Evolutionary conservation across 2,329 filamentous ascomycete genomes (phyloP).

Genomic region (Trichoderma breve): DNA sequence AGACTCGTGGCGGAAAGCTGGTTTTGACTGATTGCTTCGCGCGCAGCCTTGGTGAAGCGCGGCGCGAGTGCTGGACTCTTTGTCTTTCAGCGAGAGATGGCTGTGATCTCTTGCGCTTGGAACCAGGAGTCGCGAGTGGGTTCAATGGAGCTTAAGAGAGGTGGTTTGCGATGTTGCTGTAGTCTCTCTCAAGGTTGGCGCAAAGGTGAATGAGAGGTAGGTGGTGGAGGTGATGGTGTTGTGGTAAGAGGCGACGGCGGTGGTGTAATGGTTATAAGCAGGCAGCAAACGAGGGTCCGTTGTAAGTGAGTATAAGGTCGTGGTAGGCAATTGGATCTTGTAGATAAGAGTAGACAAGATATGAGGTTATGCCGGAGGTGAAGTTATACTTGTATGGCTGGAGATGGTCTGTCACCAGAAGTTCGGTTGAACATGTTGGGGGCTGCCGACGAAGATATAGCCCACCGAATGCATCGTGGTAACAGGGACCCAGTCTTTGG

Average conservation of each 20-base stretch:
- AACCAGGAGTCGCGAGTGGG: background rate
- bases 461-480: conserved; percentile 19
- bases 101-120: background rate
- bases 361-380: background rate
- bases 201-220: background rate
- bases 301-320: background rate
- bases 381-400: conserved; percentile 4
- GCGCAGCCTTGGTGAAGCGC: conserved; percentile 6
- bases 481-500: conserved; percentile 11
- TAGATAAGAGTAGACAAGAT: background rate
- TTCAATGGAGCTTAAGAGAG: background rate
- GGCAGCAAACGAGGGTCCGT: conserved; percentile 11
- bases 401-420: conserved; percentile 13
- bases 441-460: conserved; percentile 21
- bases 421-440: conserved; percentile 17
- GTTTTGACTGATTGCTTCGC: background rate
- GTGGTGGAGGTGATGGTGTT: background rate
- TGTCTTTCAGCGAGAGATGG: background rate
- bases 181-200: background rate
- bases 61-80: background rate
- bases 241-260: background rate
- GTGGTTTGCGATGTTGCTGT: background rate
- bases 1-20: background rate
- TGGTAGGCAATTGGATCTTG: conserved; percentile 2
- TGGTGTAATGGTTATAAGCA: background rate